Percentiles rank a stretch among this genome's conserved stretches.
Conservation (phyloP, 176 grass and related monocot species). For the Elymus sibiricus region DNA sequence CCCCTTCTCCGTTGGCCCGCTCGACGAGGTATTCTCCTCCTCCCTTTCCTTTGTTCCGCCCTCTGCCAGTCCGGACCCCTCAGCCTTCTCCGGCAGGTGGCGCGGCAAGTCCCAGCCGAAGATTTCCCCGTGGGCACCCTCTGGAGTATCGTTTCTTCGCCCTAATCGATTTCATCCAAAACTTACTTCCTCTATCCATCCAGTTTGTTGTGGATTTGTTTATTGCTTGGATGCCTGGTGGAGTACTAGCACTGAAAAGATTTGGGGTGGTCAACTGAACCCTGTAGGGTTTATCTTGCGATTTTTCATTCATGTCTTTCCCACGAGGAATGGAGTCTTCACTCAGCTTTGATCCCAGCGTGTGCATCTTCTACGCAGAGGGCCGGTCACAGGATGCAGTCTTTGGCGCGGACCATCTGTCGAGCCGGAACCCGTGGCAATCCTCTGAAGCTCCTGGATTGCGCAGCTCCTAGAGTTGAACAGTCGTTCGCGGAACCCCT, state of each 20-base stretch:
- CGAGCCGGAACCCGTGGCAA: neutral
- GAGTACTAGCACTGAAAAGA: neutral
- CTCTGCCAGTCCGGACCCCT: neutral
- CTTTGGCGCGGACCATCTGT: neutral
- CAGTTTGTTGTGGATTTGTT: neutral
- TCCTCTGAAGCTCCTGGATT: neutral
- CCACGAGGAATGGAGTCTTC: neutral
- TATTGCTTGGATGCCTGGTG: neutral
- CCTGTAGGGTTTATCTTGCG: neutral
- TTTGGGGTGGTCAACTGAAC: neutral
- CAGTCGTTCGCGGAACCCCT: neutral
- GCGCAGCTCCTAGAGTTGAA: neutral
- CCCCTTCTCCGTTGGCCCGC: neutral
- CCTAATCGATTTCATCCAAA: neutral
- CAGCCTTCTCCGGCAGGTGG: neutral
- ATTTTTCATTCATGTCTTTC: neutral
- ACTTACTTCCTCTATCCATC: neutral
- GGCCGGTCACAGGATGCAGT: constrained; percentile 1
- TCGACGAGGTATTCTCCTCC: neutral
- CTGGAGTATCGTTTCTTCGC: neutral
- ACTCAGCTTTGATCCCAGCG: neutral
- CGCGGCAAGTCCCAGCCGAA: neutral
- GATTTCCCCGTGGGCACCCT: neutral
- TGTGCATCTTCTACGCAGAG: neutral
- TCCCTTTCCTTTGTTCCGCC: neutral